Percentiles rank a stretch among this genome's conserved stretches.
phyloP scores from a whole-genome alignment of 768 basidiomycete genomes.

The Boletus pseudo-olivaceus region DNA sequence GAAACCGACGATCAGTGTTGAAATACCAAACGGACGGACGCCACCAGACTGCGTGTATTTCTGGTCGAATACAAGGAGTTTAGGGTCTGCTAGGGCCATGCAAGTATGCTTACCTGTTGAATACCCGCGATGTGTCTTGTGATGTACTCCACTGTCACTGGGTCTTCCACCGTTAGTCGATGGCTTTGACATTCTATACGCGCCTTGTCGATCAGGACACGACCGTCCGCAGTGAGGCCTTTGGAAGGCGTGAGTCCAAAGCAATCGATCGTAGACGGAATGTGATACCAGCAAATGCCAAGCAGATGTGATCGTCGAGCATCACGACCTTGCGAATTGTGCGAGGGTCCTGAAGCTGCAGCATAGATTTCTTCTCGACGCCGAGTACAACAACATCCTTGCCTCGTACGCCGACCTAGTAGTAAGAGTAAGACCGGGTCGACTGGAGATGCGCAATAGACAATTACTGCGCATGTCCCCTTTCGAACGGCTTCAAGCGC shows the following conservation, averaged over 20 bases:
- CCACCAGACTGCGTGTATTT: conserved; percentile 98
- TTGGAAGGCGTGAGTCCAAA: conserved; percentile 10
- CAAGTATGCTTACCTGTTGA: conserved; percentile 69
- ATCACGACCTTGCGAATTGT: conserved; percentile 98
- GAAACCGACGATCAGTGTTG: conserved; percentile 94
- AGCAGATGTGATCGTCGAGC: conserved; percentile 96
- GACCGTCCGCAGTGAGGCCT: conserved; percentile 97
- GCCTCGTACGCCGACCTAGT: conserved; percentile 91
- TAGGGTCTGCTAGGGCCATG: background rate
- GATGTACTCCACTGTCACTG: conserved; percentile 97
- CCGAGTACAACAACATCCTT: conserved; percentile 93
- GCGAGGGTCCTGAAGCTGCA: conserved; percentile 96
- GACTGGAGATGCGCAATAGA: background rate
- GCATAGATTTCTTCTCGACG: conserved; percentile 97
- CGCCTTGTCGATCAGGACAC: conserved; percentile 97
- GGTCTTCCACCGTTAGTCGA: conserved; percentile 95
- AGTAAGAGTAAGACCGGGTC: conserved; percentile 3
- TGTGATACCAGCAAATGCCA: conserved; percentile 90
- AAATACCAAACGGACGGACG: conserved; percentile 96
- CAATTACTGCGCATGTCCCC: conserved; percentile 90
- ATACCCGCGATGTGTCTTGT: conserved; percentile 98
- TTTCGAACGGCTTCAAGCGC: conserved; percentile 96
- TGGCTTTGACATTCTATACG: conserved; percentile 97
- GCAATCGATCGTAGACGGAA: background rate
- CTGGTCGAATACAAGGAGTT: conserved; percentile 36